Evolutionary conservation across 345 rosid species (phyloP).

Genomic region (Kandelia obovata): DNA sequence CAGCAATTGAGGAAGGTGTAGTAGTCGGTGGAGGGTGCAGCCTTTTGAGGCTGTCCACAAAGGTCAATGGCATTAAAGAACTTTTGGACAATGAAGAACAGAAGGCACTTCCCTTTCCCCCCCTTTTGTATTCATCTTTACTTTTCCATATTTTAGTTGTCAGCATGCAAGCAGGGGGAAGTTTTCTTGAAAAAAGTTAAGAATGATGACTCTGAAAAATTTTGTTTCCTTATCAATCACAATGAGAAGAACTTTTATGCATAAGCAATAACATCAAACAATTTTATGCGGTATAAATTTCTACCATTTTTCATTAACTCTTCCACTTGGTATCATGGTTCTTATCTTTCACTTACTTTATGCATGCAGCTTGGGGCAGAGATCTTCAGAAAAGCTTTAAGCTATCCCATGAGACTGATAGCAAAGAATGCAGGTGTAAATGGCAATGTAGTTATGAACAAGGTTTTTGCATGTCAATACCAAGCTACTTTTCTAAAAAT

Average conservation of each 20-base stretch:
- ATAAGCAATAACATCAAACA: background rate
- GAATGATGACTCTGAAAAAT: background rate
- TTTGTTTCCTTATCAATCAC: background rate
- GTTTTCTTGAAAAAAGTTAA: background rate
- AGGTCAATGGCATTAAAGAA: constrained; percentile 64
- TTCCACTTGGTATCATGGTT: background rate
- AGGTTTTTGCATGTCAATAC: constrained; percentile 38
- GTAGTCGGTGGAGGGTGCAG: constrained; percentile 92
- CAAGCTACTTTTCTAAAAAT: constrained; percentile 1
- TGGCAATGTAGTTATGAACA: constrained; percentile 69
- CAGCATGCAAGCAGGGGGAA: background rate
- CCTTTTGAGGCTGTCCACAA: constrained; percentile 66
- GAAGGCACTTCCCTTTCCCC: constrained; percentile 40
- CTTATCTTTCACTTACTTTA: background rate
- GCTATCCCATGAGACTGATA: constrained; percentile 69
- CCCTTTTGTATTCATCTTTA: background rate
- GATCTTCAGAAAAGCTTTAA: constrained; percentile 75
- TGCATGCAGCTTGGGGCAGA: constrained; percentile 77
- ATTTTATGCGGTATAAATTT: background rate
- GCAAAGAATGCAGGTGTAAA: constrained; percentile 85
- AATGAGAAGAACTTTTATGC: background rate
- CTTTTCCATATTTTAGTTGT: background rate
- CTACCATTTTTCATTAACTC: background rate
- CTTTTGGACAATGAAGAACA: constrained; percentile 72
- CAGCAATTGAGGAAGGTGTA: constrained; percentile 93